Evolutionary conservation across 2,329 filamentous ascomycete genomes (phyloP).

Genomic region (Gnomoniopsis sp.): DNA sequence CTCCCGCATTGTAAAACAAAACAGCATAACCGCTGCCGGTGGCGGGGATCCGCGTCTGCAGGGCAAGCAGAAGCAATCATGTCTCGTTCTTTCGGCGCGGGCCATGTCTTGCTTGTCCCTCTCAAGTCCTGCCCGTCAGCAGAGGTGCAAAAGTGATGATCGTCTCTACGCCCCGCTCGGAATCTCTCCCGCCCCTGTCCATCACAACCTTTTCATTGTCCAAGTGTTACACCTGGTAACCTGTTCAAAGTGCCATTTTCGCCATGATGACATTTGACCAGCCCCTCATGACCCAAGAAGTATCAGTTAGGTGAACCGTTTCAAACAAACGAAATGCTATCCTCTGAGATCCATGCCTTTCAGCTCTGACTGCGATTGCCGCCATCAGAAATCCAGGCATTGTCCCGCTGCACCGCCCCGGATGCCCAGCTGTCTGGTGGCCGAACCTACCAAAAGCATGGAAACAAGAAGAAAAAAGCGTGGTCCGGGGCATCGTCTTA

Average conservation of each 20-base stretch:
- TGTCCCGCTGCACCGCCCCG: too few species aligned
- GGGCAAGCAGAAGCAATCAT: neutral
- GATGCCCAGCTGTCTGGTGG: too few species aligned
- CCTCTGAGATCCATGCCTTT: too few species aligned
- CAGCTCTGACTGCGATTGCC: too few species aligned
- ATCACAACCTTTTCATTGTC: neutral
- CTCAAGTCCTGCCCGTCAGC: neutral
- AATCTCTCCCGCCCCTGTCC: conserved; percentile 13
- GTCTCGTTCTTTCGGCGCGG: neutral
- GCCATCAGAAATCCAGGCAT: too few species aligned
- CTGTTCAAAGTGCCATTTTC: neutral
- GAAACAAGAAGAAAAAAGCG: too few species aligned
- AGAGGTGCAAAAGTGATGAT: neutral
- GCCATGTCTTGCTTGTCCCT: neutral
- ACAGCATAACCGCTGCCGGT: neutral
- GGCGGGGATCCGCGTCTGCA: too few species aligned
- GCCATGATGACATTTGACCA: too few species aligned
- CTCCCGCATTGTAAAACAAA: neutral
- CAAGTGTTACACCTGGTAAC: neutral
- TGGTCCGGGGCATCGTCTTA: neutral
- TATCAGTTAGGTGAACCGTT: neutral
- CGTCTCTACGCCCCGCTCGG: neutral
- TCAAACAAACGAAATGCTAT: too few species aligned
- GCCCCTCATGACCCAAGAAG: too few species aligned
- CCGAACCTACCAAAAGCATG: too few species aligned